Base-by-base conservation (phyloP, 495 filamentous ascomycete genomes). In the Penicillium argentinense region DNA sequence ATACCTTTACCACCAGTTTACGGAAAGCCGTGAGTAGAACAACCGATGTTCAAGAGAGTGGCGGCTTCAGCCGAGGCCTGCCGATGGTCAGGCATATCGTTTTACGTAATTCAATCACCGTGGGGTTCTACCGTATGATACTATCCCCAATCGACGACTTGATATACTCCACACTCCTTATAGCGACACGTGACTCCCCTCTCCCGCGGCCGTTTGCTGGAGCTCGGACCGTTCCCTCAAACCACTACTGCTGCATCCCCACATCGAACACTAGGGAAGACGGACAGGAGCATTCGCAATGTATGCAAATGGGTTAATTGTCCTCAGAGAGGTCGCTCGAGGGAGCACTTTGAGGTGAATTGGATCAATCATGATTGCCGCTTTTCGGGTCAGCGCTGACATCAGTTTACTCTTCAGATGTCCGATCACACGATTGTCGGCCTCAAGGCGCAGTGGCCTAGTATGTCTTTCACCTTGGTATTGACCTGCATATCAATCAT, bases 211-310 rank as follows among this genome's bases (percentile, higher is more conserved):
- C 38, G 28, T 42, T 42, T 28, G 29, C 46, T 39, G 17, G 21
- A 45, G 43, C 40, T 47, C 49, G 39, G 49, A 42, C 37, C 27
- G 22, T 45, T 53, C 49, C 42, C 49, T 39, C 41, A 53, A 30
- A 4, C 19, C 30, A 33, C n/a, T 39, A 28, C 39, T 25, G 11
- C 16, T 40, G 27, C 25, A 13, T 33, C 19, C 22, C 8, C 34
- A 34, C 33, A 2, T 43, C 39, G 30, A 43, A 39, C 22, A 41
- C 18, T 9, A 17, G 36, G 16, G n/a, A 37, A 16, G 24, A 13
- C 25, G 29, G n/a, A n/a, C 29, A 9, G 9, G 18, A 21, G 12
- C 4, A 13, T 18, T 17, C 14, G 7, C 23, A 25, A 55, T 50
- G 42, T 42, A 30, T 26, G 14, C 24, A 3, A 11, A 5, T 21